Conservation (phyloP, 768 basidiomycete species). For the Boletus huronensis region DNA sequence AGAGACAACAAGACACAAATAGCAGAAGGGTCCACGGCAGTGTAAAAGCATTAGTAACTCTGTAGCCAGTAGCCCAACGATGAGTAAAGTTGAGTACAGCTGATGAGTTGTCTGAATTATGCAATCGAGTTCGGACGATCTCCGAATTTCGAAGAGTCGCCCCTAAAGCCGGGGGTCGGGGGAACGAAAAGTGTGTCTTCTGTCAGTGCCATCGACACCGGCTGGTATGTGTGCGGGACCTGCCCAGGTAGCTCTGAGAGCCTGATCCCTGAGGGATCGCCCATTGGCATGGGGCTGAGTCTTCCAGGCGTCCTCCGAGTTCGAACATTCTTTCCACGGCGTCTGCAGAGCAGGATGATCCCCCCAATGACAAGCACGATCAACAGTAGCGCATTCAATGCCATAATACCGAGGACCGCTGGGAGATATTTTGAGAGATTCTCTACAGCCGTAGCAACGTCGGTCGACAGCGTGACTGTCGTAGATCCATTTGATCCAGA, state of each 20-base stretch:
- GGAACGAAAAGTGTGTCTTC: conserved; percentile 49
- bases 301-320: conserved; percentile 41
- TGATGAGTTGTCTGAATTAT: conserved; percentile 19
- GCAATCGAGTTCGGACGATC: conserved; percentile 44
- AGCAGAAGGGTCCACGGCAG: conserved; percentile 8
- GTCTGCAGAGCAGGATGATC: conserved; percentile 51
- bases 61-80: conserved; percentile 4
- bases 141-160: conserved; percentile 24
- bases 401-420: conserved; percentile 71
- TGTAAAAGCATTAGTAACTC: background rate
- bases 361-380: conserved; percentile 54
- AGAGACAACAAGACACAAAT: background rate
- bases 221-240: conserved; percentile 57
- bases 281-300: conserved; percentile 57
- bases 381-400: conserved; percentile 71
- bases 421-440: conserved; percentile 65
- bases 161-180: conserved; percentile 57
- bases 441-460: conserved; percentile 57
- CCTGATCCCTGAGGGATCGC: conserved; percentile 33
- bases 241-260: conserved; percentile 37
- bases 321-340: conserved; percentile 37
- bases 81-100: conserved; percentile 1
- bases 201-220: conserved; percentile 55
- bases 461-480: conserved; percentile 52
- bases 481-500: conserved; percentile 44